phyloP scores from a whole-genome alignment of 768 basidiomycete species.

The Melanogaster broomeanus region DNA sequence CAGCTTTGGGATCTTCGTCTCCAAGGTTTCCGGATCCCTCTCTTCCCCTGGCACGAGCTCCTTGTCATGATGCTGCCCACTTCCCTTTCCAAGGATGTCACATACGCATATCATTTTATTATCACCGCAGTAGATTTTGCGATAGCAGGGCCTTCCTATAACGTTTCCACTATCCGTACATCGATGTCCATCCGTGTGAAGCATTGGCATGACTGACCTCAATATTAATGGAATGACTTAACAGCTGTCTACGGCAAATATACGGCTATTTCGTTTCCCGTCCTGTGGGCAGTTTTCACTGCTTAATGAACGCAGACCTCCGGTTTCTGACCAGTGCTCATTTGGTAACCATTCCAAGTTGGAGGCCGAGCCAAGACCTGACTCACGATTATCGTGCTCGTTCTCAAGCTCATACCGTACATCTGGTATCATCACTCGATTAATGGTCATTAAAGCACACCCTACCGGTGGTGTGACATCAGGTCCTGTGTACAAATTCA shows the following conservation, averaged over 20 bases:
- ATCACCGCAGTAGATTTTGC: neutral
- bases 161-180: neutral
- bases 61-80: neutral
- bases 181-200: slow-evolving; percentile 23
- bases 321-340: slow-evolving; percentile 8
- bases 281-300: slow-evolving; percentile 5
- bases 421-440: slow-evolving; percentile 19
- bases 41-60: slow-evolving; percentile 20
- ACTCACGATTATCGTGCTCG: slow-evolving; percentile 21
- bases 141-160: neutral
- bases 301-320: slow-evolving; percentile 7
- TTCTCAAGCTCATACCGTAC: slow-evolving; percentile 17
- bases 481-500: slow-evolving; percentile 12
- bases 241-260: no score
- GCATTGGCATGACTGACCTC: neutral
- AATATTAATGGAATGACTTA: slow-evolving; percentile 23
- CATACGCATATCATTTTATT: neutral
- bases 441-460: slow-evolving; percentile 9
- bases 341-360: slow-evolving; percentile 14
- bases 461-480: no score
- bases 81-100: neutral
- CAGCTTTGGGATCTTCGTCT: slow-evolving; percentile 18
- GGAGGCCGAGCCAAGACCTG: slow-evolving; percentile 5
- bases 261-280: slow-evolving; percentile 14
- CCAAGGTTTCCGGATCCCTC: slow-evolving; percentile 5